phyloP scores from a whole-genome alignment of 805 yeast genomes.

The Wickerhamomyces chaumierensis region DNA sequence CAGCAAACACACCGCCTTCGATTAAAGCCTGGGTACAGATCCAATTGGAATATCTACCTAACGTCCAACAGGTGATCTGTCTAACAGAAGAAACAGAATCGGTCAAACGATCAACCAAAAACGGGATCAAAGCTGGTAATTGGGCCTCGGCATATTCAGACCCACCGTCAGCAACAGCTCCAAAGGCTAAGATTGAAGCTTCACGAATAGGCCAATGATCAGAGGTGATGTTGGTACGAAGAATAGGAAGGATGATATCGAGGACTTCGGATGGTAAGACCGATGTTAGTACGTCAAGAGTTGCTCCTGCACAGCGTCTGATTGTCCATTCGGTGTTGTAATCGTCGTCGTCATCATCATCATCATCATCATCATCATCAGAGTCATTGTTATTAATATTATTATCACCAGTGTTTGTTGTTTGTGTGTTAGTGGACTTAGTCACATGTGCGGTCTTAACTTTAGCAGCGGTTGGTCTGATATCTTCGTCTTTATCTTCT shows the following conservation, averaged over 20 bases:
- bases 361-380: constrained; percentile 65
- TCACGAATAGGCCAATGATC: constrained; percentile 84
- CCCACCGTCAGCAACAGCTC: constrained; percentile 90
- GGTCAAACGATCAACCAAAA: constrained; percentile 64
- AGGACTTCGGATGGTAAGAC: constrained; percentile 59
- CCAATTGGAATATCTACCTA: constrained; percentile 79
- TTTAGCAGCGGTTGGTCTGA: constrained; percentile 71
- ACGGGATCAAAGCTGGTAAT: constrained; percentile 75
- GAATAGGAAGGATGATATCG: constrained; percentile 55
- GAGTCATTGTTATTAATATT: constrained; percentile 46
- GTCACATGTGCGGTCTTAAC: constrained; percentile 29
- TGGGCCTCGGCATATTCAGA: constrained; percentile 57
- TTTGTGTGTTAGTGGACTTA: constrained; percentile 10
- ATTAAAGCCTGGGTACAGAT: constrained; percentile 53
- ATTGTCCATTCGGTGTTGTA: constrained; percentile 77
- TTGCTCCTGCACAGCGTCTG: constrained; percentile 90
- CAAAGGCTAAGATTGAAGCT: constrained; percentile 87
- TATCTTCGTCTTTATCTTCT: constrained; percentile 81
- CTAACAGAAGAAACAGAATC: constrained; percentile 79
- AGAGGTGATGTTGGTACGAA: constrained; percentile 60
- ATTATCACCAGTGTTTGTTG: constrained; percentile 15
- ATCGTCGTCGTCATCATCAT: no score
- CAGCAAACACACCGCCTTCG: constrained; percentile 49
- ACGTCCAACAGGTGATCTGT: constrained; percentile 92
- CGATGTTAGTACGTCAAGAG: constrained; percentile 72